A percentile compares a stretch with the other conserved stretches of the same genome.
Evolutionary conservation across 2,329 filamentous ascomycete species (phyloP).

Genomic region (Neofusicoccum umdonicola): DNA sequence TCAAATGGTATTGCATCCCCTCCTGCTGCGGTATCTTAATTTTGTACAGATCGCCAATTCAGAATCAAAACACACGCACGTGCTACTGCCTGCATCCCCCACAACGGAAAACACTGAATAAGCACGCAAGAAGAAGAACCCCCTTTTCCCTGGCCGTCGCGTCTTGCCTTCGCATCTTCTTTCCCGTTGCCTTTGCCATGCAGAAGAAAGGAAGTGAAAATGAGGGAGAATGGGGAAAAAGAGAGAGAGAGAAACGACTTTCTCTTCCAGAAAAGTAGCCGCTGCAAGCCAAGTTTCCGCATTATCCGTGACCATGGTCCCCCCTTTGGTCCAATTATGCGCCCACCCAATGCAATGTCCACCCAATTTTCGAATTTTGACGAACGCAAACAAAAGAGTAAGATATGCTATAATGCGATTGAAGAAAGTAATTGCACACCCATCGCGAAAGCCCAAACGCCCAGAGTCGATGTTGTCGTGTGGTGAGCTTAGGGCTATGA

Average conservation of each 20-base stretch:
- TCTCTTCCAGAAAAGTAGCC: neutral
- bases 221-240: neutral
- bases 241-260: neutral
- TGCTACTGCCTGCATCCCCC: neutral
- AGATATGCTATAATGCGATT: neutral
- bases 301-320: constrained; percentile 12
- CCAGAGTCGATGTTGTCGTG: neutral
- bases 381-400: neutral
- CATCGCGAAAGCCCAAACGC: neutral
- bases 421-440: constrained; percentile 3
- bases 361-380: constrained; percentile 15
- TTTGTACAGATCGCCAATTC: constrained; percentile 8
- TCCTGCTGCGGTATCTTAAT: neutral
- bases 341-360: constrained; percentile 16
- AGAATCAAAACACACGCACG: neutral
- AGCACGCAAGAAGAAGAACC: neutral
- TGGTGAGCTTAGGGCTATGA: neutral
- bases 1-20: neutral
- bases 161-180: neutral
- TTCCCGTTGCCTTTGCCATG: neutral
- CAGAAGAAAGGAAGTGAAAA: neutral
- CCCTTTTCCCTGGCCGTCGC: neutral
- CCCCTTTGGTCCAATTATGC: constrained; percentile 9
- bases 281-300: constrained; percentile 3
- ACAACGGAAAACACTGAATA: neutral